Evolutionary conservation across 805 yeast species (phyloP), one percentile per base, ranked within the genome.

Genomic region (Suhomyces sp.): DNA sequence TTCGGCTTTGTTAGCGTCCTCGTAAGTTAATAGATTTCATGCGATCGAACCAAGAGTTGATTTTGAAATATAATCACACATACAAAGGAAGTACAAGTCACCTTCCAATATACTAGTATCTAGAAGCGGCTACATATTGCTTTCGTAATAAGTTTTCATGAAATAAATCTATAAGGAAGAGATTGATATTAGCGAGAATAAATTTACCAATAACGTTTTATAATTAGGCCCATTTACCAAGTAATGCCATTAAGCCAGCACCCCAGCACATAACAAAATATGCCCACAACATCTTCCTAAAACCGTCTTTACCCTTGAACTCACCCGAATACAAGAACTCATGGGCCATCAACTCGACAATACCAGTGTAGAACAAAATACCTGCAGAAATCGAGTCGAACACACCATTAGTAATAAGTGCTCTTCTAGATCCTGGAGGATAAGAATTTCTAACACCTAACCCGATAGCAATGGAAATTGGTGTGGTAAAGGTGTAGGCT

Each of bases 171-270:
- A n/a, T n/a, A n/a, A n/a, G n/a, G n/a, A n/a, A n/a, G n/a, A n/a
- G n/a, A n/a, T n/a, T n/a, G n/a, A n/a, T n/a, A n/a, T n/a, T n/a
- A n/a, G n/a, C n/a, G n/a, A n/a, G n/a, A n/a, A n/a, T n/a, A n/a
- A n/a, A n/a, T n/a, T n/a, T n/a, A n/a, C n/a, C n/a, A n/a, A n/a
- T n/a, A n/a, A n/a, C n/a, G n/a, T n/a, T n/a, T n/a, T n/a, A n/a
- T n/a, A n/a, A n/a, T 26, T 51, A 79, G 15, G 85, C 86, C 86
- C 88, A 82, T 52, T 73, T 79, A 42, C 88, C 91, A 40, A 83
- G 63, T 20, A 83, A 58, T 3, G 90, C 88, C 91, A 84, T 84
- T 23, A 81, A 50, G 9, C 83, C 88, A n/a, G 84, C 81, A 46
- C 90, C 90, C 43, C 68, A 54, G 48, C 77, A 72, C 75, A 76